These are phyloP conservation scores for Monosporozyma siamensis DNA, from an alignment of 805 yeast species.

Conservation along the genomic window DNA sequence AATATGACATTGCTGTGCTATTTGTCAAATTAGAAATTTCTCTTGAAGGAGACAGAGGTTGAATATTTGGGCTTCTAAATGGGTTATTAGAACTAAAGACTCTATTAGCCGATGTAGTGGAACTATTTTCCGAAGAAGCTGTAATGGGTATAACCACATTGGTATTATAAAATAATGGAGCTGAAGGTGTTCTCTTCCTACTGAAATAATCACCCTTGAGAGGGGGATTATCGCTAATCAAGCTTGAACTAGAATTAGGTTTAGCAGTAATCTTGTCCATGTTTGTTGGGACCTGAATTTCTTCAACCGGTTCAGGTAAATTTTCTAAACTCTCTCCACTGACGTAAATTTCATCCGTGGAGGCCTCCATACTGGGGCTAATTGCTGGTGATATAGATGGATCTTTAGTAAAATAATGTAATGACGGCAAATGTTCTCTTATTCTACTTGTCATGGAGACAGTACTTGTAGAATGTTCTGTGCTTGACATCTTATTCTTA, in stretches of 20 bases:
- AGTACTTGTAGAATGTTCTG: neutral
- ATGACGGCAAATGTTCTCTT: slow-evolving; percentile 3
- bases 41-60: neutral
- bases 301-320: slow-evolving; percentile 3
- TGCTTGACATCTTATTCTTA: neutral
- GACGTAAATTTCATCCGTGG: neutral
- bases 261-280: slow-evolving; percentile 1
- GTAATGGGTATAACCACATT: too few species aligned
- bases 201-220: neutral
- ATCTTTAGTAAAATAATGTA: slow-evolving; percentile 2
- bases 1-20: neutral
- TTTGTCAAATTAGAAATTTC: neutral
- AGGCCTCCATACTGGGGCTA: neutral
- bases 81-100: slow-evolving; percentile 6
- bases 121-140: neutral
- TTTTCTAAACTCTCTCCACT: neutral
- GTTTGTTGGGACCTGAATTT: slow-evolving; percentile 2
- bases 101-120: neutral
- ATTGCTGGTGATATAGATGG: neutral
- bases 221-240: neutral
- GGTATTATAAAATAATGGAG: neutral
- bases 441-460: slow-evolving; percentile 1
- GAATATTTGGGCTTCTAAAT: slow-evolving; percentile 4
- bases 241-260: neutral
- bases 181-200: slow-evolving; percentile 6